Evolutionary conservation across 306 rosid genomes (phyloP).

Genomic region (Vigna reflexopilosa): DNA sequence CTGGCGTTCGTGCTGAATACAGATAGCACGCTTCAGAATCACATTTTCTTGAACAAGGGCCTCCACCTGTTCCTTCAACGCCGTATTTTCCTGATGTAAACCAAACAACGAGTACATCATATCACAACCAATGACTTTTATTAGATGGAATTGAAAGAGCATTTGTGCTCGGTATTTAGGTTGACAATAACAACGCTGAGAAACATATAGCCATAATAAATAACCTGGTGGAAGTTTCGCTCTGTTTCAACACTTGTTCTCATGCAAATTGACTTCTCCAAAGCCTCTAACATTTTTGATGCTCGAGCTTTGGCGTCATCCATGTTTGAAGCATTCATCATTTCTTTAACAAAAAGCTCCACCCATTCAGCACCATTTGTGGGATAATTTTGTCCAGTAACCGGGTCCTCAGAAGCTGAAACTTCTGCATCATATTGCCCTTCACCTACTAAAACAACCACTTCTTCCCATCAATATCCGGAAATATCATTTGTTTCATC

Average conservation of each 20-base stretch:
- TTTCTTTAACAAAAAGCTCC: conserved; percentile 78
- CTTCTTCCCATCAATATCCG: neutral
- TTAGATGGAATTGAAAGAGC: neutral
- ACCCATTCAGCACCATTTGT: conserved; percentile 82
- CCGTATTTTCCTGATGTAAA: conserved; percentile 66
- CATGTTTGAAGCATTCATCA: conserved; percentile 77
- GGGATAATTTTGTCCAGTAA: conserved; percentile 50
- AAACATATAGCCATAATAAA: neutral
- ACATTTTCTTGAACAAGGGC: conserved; percentile 78
- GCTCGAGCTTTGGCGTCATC: conserved; percentile 88
- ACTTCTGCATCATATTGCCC: conserved; percentile 52
- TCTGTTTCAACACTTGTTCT: conserved; percentile 69
- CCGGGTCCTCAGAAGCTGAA: conserved; percentile 48
- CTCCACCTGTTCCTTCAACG: conserved; percentile 79
- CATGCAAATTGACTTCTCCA: conserved; percentile 74
- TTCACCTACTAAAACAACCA: conserved; percentile 44
- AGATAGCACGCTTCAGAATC: conserved; percentile 77
- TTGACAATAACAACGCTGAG: neutral
- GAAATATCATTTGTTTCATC: neutral
- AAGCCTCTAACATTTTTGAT: conserved; percentile 73
- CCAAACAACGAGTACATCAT: conserved; percentile 21
- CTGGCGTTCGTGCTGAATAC: conserved; percentile 78
- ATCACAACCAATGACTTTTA: conserved; percentile 11
- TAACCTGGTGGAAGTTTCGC: conserved; percentile 66
- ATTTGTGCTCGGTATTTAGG: conserved; percentile 7